Evolutionary conservation across 306 rosid genomes (phyloP), one percentile per base, ranked within the genome.

Genomic region (Abrus pulchellus): DNA sequence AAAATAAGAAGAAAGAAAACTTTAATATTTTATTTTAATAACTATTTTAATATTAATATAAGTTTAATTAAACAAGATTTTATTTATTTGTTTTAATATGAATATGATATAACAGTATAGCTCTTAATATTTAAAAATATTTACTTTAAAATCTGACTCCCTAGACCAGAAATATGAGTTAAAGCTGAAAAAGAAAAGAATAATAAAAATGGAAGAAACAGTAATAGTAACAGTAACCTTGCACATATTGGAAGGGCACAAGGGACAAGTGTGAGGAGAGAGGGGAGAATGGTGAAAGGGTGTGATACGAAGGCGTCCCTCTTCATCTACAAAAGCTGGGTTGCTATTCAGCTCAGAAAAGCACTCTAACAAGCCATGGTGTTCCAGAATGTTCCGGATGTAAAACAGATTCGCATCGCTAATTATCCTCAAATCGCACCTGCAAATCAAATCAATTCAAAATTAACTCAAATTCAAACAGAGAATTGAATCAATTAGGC

Each of bases 221-320:
- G 20, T 20, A 20, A 20, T 20, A 20, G 20, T 20, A 20, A 20
- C 20, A 20, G 20, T 20, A 20, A 92, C 97, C 96, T 94, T 92
- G 84, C 98, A 94, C 97, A 94, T 75, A 83, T 90, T 89, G 54
- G 87, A 45, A 80, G 90, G 94, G 87, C 97, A 94, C 5, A 87
- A 54, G 56, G 77, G 71, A 83, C 97, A 94, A 72, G 44, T 81
- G 81, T 90, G 98, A 85, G 92, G 87, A 76, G 93, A 57, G 57
- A 87, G 66, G 41, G 66, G 68, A 13, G 75, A 80, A 82, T 86
- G 81, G 48, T 86, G 92, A 60, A 77, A 89, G 0, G 98, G 98
- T 28, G 68, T 70, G 14, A 94, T 84, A 54, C 73, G 84, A 73
- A 94, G 90, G 45, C 91, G 81, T 54, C 97, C 91, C 5, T 84